Evolutionary conservation across 331 rosid species (phyloP).

Genomic region (Telfairia occidentalis): DNA sequence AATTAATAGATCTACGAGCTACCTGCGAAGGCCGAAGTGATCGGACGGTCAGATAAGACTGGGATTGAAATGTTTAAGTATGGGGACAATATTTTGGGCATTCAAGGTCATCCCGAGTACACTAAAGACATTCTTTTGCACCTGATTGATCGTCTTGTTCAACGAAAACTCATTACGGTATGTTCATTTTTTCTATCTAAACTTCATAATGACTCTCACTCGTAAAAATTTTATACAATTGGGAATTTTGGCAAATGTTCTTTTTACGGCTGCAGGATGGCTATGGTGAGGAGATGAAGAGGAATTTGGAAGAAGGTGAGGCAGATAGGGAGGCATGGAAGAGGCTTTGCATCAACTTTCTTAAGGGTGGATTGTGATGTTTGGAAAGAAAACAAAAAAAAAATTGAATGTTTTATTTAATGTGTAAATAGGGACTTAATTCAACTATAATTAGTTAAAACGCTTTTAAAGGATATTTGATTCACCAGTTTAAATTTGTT

Average conservation of each 20-base stretch:
- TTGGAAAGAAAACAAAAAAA: neutral
- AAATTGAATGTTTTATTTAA: no score
- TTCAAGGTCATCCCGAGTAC: slow-evolving; percentile 98
- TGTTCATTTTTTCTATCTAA: no score
- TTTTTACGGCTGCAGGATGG: slow-evolving; percentile 24
- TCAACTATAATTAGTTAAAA: no score
- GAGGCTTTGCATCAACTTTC: slow-evolving; percentile 48
- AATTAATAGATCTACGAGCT: slow-evolving; percentile 54
- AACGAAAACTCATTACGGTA: slow-evolving; percentile 35
- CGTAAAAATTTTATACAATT: no score
- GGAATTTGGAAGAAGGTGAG: slow-evolving; percentile 28
- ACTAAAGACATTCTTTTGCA: slow-evolving; percentile 49
- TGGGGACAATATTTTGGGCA: slow-evolving; percentile 69
- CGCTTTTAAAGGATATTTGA: no score
- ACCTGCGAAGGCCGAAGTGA: slow-evolving; percentile 59
- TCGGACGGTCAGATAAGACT: slow-evolving; percentile 63
- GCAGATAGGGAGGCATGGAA: slow-evolving; percentile 66
- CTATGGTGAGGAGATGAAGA: slow-evolving; percentile 36
- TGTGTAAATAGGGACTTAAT: no score
- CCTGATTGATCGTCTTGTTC: slow-evolving; percentile 57
- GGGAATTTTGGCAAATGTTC: neutral
- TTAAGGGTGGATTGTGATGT: slow-evolving; percentile 43
- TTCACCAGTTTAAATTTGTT: no score
- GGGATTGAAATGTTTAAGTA: slow-evolving; percentile 61
- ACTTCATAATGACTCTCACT: no score